Evolutionary conservation across 306 rosid species (phyloP).

Genomic region (Cicer arietinum): DNA sequence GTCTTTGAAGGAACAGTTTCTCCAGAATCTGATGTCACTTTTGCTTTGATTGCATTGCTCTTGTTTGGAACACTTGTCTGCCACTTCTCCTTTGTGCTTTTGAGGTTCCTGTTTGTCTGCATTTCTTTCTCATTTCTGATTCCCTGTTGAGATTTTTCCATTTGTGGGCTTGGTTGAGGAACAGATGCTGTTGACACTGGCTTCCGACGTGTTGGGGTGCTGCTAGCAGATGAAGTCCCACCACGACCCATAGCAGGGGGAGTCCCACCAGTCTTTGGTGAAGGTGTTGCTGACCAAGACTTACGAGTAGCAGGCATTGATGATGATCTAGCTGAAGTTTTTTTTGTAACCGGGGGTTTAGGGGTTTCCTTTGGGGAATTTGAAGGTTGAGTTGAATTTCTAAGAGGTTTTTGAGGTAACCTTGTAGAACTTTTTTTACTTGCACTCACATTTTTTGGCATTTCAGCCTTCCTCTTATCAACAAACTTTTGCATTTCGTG

Average conservation of each 20-base stretch:
- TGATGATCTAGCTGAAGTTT: slow-evolving; percentile 59
- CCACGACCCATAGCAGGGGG: slow-evolving; percentile 67
- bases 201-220: slow-evolving; percentile 66
- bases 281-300: slow-evolving; percentile 89
- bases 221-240: slow-evolving; percentile 59
- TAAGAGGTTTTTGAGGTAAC: slow-evolving; percentile 62
- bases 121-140: slow-evolving; percentile 70
- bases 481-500: slow-evolving; percentile 69
- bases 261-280: slow-evolving; percentile 60
- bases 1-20: slow-evolving; percentile 69
- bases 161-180: slow-evolving; percentile 56
- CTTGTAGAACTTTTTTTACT: slow-evolving; percentile 51
- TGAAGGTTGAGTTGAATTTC: slow-evolving; percentile 58
- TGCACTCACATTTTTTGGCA: slow-evolving; percentile 60
- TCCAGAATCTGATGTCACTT: slow-evolving; percentile 56
- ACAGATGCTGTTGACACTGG: slow-evolving; percentile 55
- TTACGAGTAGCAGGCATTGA: slow-evolving; percentile 79
- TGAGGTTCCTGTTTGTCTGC: slow-evolving; percentile 52
- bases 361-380: slow-evolving; percentile 64
- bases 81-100: slow-evolving; percentile 63
- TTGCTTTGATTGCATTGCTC: slow-evolving; percentile 61
- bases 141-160: slow-evolving; percentile 61
- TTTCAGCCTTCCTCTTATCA: slow-evolving; percentile 77
- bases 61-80: slow-evolving; percentile 56
- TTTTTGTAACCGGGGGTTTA: slow-evolving; percentile 60